Evolutionary conservation across 352 stramenopile genomes (phyloP), one percentile per base, ranked within the genome.

Genomic region (Pythium chondricola): DNA sequence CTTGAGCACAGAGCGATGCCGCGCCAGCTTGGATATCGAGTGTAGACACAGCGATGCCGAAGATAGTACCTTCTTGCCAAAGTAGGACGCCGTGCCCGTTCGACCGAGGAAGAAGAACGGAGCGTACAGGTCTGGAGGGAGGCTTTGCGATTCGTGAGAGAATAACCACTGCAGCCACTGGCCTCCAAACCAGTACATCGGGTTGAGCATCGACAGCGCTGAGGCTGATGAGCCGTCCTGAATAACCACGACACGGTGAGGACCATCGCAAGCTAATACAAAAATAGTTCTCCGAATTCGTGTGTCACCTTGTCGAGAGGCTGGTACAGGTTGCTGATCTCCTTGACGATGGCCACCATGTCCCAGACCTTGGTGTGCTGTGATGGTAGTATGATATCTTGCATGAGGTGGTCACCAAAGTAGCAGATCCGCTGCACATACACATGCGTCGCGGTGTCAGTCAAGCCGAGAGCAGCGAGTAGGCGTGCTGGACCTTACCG

Each of bases 41-140:
- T 61, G 56, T 11, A 84, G 44, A 30, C 69, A 81, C 11, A 80
- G 56, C 5, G 63, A 60, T 8, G 65, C 55, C 9, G 58, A 45
- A 1, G 51, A 39, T 42, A 62, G 62, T n/a, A 83, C 59, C 32
- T 72, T 67, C 31, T 75, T 75, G 29, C 66, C 71, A 43, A 68
- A 69, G 29, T 65, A 65, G 14, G 71, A 62, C 21, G 57, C 43
- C 8, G 61, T 67, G 24, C 68, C 69, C 26, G 61, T 72, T n/a
- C 58, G 46, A 6, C 67, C 69, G 29, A 81, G 52, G 56, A 73
- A 83, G 57, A 83, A 81, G 54, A 79, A 83, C 11, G 67, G 59
- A 11, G 62, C 65, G 30, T 61, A 65, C 17, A 74, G 14, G 22
- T 66, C 65, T 26, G 67, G 65, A 6, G 35, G 17, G 2, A 61